Evolutionary conservation across 1,284 basidiomycete species (phyloP).

Genomic region (Laetiporus sulphureus): DNA sequence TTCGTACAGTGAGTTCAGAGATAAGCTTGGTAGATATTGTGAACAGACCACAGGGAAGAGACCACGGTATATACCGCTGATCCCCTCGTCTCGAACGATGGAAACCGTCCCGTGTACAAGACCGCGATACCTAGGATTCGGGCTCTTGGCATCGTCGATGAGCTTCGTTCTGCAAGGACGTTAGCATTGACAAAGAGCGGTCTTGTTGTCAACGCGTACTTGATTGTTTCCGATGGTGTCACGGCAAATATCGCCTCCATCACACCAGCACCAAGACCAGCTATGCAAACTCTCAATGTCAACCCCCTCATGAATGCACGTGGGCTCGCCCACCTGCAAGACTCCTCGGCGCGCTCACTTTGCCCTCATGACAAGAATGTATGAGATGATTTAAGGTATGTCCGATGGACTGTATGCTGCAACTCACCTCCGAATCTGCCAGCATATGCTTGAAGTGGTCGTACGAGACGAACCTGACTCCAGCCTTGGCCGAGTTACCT

Average conservation of each 20-base stretch:
- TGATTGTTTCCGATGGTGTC: slow-evolving; percentile 97
- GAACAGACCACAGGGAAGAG: slow-evolving; percentile 84
- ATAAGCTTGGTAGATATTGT: neutral
- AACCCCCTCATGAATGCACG: too few species aligned
- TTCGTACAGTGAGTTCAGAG: neutral
- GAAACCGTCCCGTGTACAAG: slow-evolving; percentile 79
- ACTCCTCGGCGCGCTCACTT: slow-evolving; percentile 80
- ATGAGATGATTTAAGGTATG: slow-evolving; percentile 5
- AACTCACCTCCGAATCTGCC: slow-evolving; percentile 72
- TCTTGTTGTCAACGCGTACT: slow-evolving; percentile 44
- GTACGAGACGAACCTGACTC: slow-evolving; percentile 92
- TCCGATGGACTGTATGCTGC: neutral
- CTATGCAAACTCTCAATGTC: slow-evolving; percentile 38
- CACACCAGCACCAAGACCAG: slow-evolving; percentile 93
- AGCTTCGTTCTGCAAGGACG: slow-evolving; percentile 78
- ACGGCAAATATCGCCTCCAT: slow-evolving; percentile 93
- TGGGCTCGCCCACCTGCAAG: slow-evolving; percentile 71
- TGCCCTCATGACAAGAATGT: slow-evolving; percentile 52
- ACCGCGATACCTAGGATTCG: slow-evolving; percentile 83
- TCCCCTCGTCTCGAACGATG: slow-evolving; percentile 83
- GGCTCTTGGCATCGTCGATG: slow-evolving; percentile 88
- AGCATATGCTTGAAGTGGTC: slow-evolving; percentile 87
- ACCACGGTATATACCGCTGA: slow-evolving; percentile 83
- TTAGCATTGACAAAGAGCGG: neutral
- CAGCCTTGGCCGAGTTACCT: slow-evolving; percentile 82